These are phyloP conservation scores for Pyrus bretschneideri DNA, from an alignment of 306 rosid genomes.

Conservation along the genomic window DNA sequence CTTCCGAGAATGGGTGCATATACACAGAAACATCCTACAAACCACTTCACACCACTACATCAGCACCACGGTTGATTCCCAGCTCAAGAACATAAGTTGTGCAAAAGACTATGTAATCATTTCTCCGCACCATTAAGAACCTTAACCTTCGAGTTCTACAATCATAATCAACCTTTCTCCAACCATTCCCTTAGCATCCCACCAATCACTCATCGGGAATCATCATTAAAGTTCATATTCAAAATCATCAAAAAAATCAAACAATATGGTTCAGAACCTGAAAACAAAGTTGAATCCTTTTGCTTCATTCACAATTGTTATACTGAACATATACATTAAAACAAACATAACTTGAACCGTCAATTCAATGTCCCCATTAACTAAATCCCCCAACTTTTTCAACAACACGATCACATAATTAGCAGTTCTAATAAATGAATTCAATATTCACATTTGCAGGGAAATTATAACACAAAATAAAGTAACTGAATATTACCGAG, in stretches of 20 bases:
- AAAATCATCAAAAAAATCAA: not conserved
- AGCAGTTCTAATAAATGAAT: not conserved
- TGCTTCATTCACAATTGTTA: not conserved
- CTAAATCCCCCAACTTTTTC: not conserved
- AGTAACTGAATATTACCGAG: not conserved
- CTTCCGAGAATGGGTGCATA: not conserved
- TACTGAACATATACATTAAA: not conserved
- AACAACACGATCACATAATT: not conserved
- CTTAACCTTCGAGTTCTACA: not conserved
- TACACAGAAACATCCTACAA: not conserved
- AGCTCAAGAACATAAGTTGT: not conserved
- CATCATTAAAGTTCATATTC: not conserved
- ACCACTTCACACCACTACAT: constrained; percentile 1
- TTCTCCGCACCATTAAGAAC: not conserved
- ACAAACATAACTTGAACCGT: not conserved
- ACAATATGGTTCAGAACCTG: not conserved
- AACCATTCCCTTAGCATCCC: not conserved
- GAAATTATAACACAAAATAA: not conserved
- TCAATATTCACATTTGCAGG: not conserved
- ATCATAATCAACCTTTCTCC: not conserved
- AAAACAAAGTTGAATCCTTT: not conserved
- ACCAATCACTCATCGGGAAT: not conserved
- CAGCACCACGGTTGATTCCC: not conserved
- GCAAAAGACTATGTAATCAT: not conserved
- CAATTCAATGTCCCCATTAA: constrained; percentile 4